Base-by-base conservation (phyloP, 2,329 filamentous ascomycete genomes). In the Fusarium sp. region DNA sequence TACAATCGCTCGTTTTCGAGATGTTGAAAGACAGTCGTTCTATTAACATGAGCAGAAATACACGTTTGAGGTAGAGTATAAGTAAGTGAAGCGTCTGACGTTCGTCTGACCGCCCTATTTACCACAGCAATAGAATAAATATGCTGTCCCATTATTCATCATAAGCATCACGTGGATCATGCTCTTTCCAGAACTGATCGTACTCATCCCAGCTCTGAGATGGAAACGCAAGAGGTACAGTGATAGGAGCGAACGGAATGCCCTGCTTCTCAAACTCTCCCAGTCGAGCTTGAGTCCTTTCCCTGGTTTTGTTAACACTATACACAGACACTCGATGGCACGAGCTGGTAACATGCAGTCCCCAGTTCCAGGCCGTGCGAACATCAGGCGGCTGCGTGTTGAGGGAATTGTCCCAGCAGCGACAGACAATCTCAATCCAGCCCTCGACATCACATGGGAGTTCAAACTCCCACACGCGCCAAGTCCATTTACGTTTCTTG, bases 401-500 rank as follows among this genome's bases (percentile, higher is more conserved):
- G 33, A 89, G 74, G 0, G 83, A 79, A 59, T 90, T 89, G 68
- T 90, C 87, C 87, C 87, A 89, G 70, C 84, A 88, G 6, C 88
- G 79, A 30, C 83, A 83, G 0, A 86, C 82, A 35, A 90, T 77
- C 74, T 90, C 87, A 20, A 87, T 74, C 87, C 87, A 89, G 0
- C 87, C 87, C 66, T 89, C 87, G 1, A 83, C 83, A 47, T 89
- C 87, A 59, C 87, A 86, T 0, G 90, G 89, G 1, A 92, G 71
- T 2, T 89, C 86, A 2, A 84, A 82, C 56, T 86, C 80, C 90
- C 90, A 92, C 0, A 83, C 83, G 14, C 90, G 79, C 90, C 90
- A 92, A 0, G 87, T 84, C 71, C 85, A 87, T 47, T 83, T 87
- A 48, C 87, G 84, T 76, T 92, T 92, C 65, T 81, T 82, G 4